Conservation (phyloP, 768 basidiomycete species). For the Leccinellum rugosiceps region DNA sequence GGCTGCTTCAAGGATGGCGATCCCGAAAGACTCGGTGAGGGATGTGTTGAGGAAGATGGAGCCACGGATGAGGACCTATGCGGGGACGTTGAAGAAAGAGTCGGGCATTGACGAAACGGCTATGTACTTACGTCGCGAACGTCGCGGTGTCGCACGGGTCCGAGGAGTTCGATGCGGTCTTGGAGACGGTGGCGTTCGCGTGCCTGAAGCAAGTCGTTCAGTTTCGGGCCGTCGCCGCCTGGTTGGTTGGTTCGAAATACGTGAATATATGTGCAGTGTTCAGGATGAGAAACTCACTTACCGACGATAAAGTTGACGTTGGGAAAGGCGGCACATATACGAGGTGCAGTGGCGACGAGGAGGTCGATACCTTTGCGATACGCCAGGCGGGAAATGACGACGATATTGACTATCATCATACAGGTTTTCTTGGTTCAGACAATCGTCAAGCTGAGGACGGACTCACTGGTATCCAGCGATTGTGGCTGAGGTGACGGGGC, state of each 20-base stretch:
- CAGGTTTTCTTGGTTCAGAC: background rate
- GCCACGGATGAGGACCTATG: conserved; percentile 81
- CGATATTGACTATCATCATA: conserved; percentile 69
- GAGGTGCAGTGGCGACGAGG: conserved; percentile 86
- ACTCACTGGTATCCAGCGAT: conserved; percentile 54
- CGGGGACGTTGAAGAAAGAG: background rate
- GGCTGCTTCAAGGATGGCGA: conserved; percentile 96
- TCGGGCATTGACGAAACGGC: accelerated
- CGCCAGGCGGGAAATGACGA: conserved; percentile 85
- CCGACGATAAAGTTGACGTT: conserved; percentile 89
- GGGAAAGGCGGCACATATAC: conserved; percentile 81
- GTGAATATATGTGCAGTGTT: background rate
- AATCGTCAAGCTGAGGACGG: background rate
- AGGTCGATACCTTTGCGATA: conserved; percentile 98
- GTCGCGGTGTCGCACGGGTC: conserved; percentile 74
- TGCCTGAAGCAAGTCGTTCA: conserved; percentile 94
- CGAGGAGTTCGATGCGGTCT: conserved; percentile 88
- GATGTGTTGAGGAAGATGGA: conserved; percentile 95
- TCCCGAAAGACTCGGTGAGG: conserved; percentile 94
- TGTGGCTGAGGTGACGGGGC: conserved; percentile 51
- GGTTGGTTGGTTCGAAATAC: background rate
- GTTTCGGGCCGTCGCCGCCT: conserved; percentile 95
- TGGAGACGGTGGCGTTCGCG: conserved; percentile 86
- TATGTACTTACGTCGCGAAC: conserved; percentile 65
- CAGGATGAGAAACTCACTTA: conserved; percentile 20